Base-by-base conservation (phyloP, 2,329 filamentous ascomycete species). In the Emericellopsis atlantica region DNA sequence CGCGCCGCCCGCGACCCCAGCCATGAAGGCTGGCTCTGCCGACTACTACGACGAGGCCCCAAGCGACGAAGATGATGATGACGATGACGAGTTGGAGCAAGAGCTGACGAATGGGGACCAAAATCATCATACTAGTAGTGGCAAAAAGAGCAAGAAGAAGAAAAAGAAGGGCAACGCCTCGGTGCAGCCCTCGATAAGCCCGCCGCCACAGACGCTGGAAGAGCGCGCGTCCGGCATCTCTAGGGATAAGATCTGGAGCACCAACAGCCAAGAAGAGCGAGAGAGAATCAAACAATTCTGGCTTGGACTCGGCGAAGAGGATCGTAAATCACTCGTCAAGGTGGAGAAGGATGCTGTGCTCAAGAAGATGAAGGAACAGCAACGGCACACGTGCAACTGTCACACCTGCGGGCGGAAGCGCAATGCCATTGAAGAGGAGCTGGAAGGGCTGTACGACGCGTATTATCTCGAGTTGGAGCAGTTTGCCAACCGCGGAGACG, bases 321-420 rank as follows among this genome's bases (percentile, higher is more conserved):
- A 96, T 59, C 84, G 92, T 51, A 92, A 94, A 58, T 92, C 86
- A 14, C 69, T 98, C 37, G 88, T 98, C 55, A 95, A 95, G 63
- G 90, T 98, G 24, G 92, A 98, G 64, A 98, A 98, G 65, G 90
- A 98, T 62, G 90, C 92, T 7, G 92, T 98, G 1, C 67, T 98
- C 43, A 88, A 86, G 56, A 98, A 98, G 70, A 98, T 98, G 92
- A 98, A 98, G 70, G 92, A 98, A 62, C 92, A 98, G 62, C 92
- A 98, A 61, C 96, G 96, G 63, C 89, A 96, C 60, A 96, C 90
- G 3, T 98, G 92, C 69, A 95, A 89, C 59, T 98, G 92, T 62
- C 93, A 88, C 5, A 90, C 98, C 33, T 98, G 92, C 60, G 92
- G 92, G 40, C 78, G 92, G 49, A 98, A 98, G 67, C 79, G 92